Base-by-base conservation (phyloP, 2,329 filamentous ascomycete species). In the Cladosporium sp. region DNA sequence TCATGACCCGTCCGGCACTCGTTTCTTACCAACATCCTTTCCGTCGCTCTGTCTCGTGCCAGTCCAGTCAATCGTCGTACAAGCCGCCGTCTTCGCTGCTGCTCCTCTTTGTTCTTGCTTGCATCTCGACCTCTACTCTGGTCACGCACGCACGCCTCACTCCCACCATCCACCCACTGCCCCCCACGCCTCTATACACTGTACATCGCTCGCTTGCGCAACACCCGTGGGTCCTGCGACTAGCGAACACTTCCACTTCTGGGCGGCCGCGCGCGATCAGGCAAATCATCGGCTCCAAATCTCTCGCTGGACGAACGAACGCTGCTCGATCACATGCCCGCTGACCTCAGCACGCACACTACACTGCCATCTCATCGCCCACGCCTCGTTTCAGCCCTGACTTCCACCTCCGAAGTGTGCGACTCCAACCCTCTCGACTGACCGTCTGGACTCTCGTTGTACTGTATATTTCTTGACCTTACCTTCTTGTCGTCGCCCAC, bases 191-290 rank as follows among this genome's bases (percentile, higher is more conserved):
- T 26, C 34, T n/a, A 34, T 28, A 36, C 58, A 21, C 25, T 28
- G 16, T 26, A 25, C 34, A 58, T 43, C 26, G 39, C 58, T 60
- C 58, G 58, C 58, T 60, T 60, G 58, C 58, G 58, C 58, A 58
- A 39, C 36, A 26, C 28, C 34, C 58, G 58, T 60, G 58, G 58
- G 58, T 36, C 58, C n/a, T n/a, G 26, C 57, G 16, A 46, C 57
- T 28, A 39, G 34, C 34, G 25, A 54, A 18, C 51, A 32, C 51
- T 43, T 43, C 23, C 26, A 28, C 49, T n/a, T 43, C 18, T 43
- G 36, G 36, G 18, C 36, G 16, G 16, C 6, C 39, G 39, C 39
- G 39, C 39, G n/a, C 39, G 18, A n/a, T 43, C 49, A 53, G 51
- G 51, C 51, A 54, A 54, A 54, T 30, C 26, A n/a, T 54, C 51